Base-by-base conservation (phyloP, 1,284 basidiomycete species). In the Peniophora sp. region DNA sequence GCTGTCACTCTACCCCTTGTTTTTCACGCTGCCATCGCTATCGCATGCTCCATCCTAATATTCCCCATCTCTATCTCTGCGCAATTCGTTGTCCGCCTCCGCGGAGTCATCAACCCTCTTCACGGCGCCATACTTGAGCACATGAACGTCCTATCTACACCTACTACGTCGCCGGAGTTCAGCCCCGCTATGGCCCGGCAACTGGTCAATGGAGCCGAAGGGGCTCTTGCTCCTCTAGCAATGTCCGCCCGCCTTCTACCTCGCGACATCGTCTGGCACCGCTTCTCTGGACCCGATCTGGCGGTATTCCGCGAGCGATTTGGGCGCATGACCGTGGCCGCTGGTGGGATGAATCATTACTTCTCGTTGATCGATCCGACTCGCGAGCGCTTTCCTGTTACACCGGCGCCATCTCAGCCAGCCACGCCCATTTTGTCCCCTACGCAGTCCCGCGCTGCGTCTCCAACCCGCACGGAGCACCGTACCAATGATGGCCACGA, bases 11-110 rank as follows among this genome's bases (percentile, higher is more conserved):
- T 89, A 1, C 88, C 88, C 0, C 60, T 90, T 3, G 63, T 69
- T 0, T 67, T 88, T 53, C 84, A 88, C 58, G 75, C 78, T 3
- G 83, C 72, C 0, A 58, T 90, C 27, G 67, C 79, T 11, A 66
- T 90, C 46, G 46, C 77, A 3, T 61, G 68, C 12, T 79, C 83
- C 5, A 62, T 79, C 5, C 36, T 78, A 46, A 67, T 91, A 47
- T 89, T 88, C 62, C 88, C 88, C 0, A 72, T 73, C 6, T 81
- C 83, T 0, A 72, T 86, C 47, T 85, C 86, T 3, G 69, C 83
- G 0, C 70, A 76, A 49, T 89, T 85, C 58, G 78, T 79, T 2
- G 69, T 65, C 22, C 69, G 75, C 3, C 67, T 89, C 2, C 68
- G 74, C 44, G 68, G 58, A 3, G 76, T 84, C 0, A 62, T 89